These are phyloP conservation scores for Cordyceps cateniannulata DNA, from an alignment of 2,329 filamentous ascomycete genomes.

Conservation along the genomic window DNA sequence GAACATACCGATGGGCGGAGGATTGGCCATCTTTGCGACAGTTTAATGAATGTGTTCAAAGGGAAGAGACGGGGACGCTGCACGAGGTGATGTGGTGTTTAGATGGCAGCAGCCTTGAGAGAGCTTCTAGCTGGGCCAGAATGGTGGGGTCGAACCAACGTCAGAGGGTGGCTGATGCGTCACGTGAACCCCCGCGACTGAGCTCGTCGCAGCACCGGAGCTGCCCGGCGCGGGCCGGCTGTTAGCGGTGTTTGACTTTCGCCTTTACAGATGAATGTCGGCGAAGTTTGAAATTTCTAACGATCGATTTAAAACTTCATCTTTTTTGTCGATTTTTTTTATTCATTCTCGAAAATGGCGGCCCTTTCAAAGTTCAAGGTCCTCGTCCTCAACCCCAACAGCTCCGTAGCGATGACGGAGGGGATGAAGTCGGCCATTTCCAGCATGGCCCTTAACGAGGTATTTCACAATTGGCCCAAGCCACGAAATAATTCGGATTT, in stretches of 20 bases:
- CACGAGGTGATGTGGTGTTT: slow-evolving; percentile 11
- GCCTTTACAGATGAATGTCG: background rate
- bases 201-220: background rate
- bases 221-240: slow-evolving; percentile 4
- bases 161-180: slow-evolving; percentile 30
- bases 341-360: background rate
- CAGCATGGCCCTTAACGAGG: slow-evolving; percentile 32
- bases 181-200: slow-evolving; percentile 33
- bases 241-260: background rate
- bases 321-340: slow-evolving; percentile 1
- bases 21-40: slow-evolving; percentile 40
- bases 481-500: background rate
- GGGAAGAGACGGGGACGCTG: background rate
- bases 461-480: slow-evolving; percentile 15
- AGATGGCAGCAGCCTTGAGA: slow-evolving; percentile 2
- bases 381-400: slow-evolving; percentile 76
- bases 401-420: slow-evolving; percentile 64
- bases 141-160: slow-evolving; percentile 31
- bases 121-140: slow-evolving; percentile 2
- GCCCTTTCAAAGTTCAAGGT: slow-evolving; percentile 32
- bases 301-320: background rate
- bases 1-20: slow-evolving; percentile 47
- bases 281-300: no score
- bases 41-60: slow-evolving; percentile 5
- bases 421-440: slow-evolving; percentile 49